phyloP scores from a whole-genome alignment of 345 rosid species.

The Brassica rapa region DNA sequence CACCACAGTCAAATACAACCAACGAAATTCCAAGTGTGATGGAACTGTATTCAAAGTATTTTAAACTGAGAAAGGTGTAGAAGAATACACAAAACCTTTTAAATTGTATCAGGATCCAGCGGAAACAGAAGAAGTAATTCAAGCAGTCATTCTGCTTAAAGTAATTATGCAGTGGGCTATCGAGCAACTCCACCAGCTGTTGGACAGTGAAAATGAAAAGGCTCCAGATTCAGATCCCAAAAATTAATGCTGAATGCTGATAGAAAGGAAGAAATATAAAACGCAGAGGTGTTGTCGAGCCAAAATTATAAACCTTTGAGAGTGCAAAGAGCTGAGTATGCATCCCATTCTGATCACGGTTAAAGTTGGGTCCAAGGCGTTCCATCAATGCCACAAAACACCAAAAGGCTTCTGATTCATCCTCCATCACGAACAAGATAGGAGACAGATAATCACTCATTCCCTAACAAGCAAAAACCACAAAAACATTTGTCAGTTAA shows the following conservation, averaged over 20 bases:
- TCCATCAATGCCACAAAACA: conserved; percentile 94
- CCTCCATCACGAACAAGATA: conserved; percentile 78
- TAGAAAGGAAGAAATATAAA: neutral
- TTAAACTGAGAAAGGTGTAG: neutral
- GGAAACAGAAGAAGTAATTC: conserved; percentile 99
- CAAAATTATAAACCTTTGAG: conserved; percentile 65
- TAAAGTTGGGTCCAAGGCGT: conserved; percentile 97
- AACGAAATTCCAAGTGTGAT: neutral
- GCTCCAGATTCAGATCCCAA: conserved; percentile 24
- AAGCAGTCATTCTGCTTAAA: conserved; percentile 93
- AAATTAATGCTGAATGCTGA: conserved; percentile 16
- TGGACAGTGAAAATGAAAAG: conserved; percentile 14
- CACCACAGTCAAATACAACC: conserved; percentile 22
- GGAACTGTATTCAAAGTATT: neutral
- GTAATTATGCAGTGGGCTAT: conserved; percentile 82
- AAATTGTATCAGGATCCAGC: conserved; percentile 94
- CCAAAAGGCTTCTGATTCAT: conserved; percentile 97
- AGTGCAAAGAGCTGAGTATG: conserved; percentile 95
- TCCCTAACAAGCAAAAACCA: conserved; percentile 55
- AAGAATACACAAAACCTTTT: conserved; percentile 63
- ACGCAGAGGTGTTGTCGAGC: neutral
- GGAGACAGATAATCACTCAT: conserved; percentile 97
- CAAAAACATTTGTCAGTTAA: neutral
- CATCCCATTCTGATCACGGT: conserved; percentile 98
- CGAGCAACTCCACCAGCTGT: conserved; percentile 95